Percentiles rank a stretch among this genome's conserved stretches.
Evolutionary conservation across 2,329 filamentous ascomycete species (phyloP).

Genomic region (Colletotrichum kahawae): DNA sequence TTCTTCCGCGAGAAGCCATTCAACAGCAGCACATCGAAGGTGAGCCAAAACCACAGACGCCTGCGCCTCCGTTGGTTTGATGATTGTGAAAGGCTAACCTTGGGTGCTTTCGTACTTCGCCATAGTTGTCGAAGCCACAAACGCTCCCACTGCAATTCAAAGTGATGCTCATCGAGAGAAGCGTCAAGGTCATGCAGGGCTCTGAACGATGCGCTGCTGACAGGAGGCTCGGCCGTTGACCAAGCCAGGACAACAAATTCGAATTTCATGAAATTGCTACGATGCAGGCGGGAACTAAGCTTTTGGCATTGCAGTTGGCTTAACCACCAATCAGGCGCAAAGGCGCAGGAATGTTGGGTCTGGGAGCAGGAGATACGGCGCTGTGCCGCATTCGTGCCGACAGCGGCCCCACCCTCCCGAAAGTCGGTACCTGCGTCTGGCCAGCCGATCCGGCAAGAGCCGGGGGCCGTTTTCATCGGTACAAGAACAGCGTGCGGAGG

Average conservation of each 20-base stretch:
- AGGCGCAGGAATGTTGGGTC: neutral
- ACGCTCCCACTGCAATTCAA: conserved; percentile 62
- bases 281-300: neutral
- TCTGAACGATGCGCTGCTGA: conserved; percentile 51
- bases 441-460: neutral
- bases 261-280: neutral
- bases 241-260: neutral
- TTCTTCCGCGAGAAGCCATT: conserved; percentile 65
- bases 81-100: neutral
- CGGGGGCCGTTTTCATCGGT: neutral
- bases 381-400: neutral
- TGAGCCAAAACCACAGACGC: conserved; percentile 35
- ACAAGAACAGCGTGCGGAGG: rapidly evolving
- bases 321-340: neutral
- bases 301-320: neutral
- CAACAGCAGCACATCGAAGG: conserved; percentile 62
- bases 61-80: neutral
- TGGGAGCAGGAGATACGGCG: neutral
- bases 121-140: conserved; percentile 61
- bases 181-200: conserved; percentile 61
- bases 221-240: neutral
- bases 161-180: conserved; percentile 66
- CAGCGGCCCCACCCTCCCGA: neutral
- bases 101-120: conserved; percentile 48
- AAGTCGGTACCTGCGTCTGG: neutral